Evolutionary conservation across 192 early-diverging fungal genomes (phyloP).

Genomic region (Geosiphon pyriformis): DNA sequence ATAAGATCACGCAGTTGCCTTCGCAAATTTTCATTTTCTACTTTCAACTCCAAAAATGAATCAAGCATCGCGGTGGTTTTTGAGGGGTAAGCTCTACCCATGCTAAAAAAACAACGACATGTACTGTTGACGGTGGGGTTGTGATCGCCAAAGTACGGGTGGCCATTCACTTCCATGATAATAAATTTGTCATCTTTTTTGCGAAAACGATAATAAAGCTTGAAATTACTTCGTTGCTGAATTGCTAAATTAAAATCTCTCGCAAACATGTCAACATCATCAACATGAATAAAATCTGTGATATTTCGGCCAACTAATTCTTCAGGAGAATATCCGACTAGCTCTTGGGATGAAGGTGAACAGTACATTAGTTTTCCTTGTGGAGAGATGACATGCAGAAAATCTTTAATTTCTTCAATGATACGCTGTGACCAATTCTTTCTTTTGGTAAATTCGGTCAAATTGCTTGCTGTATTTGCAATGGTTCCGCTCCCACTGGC

Average conservation of each 20-base stretch:
- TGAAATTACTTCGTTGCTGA: constrained; percentile 31
- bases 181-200: constrained; percentile 40
- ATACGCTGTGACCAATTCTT: constrained; percentile 47
- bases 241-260: constrained; percentile 40
- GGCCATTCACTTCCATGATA: constrained; percentile 39
- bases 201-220: constrained; percentile 38
- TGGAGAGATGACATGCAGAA: constrained; percentile 45
- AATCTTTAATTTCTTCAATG: constrained; percentile 38
- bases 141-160: constrained; percentile 30
- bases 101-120: constrained; percentile 40
- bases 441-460: constrained; percentile 40
- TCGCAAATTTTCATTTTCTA: constrained; percentile 39
- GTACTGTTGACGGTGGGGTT: constrained; percentile 23
- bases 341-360: constrained; percentile 36
- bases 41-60: constrained; percentile 41
- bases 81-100: constrained; percentile 39
- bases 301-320: constrained; percentile 40
- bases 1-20: constrained; percentile 27
- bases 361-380: constrained; percentile 41
- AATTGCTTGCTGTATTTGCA: constrained; percentile 6
- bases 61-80: constrained; percentile 37
- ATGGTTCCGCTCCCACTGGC: neutral
- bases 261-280: constrained; percentile 42
- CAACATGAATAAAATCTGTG: constrained; percentile 44
- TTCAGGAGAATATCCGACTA: constrained; percentile 41